Evolutionary conservation across 2,329 filamentous ascomycete genomes (phyloP), one percentile per base, ranked within the genome.

Genomic region (Neophaeococcomyces aloes): DNA sequence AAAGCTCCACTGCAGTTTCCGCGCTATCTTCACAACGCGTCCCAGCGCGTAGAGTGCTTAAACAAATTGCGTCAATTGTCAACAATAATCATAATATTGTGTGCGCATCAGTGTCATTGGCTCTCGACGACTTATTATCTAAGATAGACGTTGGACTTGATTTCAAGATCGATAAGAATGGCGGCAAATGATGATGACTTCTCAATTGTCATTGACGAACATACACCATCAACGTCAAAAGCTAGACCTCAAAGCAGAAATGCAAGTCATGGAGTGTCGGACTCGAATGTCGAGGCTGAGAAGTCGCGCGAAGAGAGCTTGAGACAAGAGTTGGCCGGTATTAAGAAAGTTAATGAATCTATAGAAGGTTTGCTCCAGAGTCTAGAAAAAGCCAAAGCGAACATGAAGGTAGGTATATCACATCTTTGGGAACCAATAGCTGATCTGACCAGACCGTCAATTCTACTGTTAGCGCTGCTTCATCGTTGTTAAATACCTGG

Each of bases 401-500:
- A 71, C 46, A 70, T 72, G 67, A 65, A 66, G 58, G 68, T 70
- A 60, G 40, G 59, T 52, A 27, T 19, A 27, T 19, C 32, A 27
- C 29, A 17, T 31, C 36, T 38, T 30, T 35, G n/a, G 43, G 41
- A 40, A 36, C 55, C 53, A 44, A 15, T 37, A 36, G 14, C 38
- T n/a, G 15, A 23, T 15, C 38, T 45, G 13, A 48, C 18, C 38
- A 85, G 83, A 93, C 83, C 18, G 88, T 96, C 29, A 83, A 83
- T 42, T 75, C 76, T 49, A 95, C 91, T 2, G 87, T 96, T 32
- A 75, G 76, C 53, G 89, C 88, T 44, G 87, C 91, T 3, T 93
- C 88, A 11, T 84, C 83, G 1, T 75, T 98, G 11, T 78, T 98
- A 25, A 87, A 93, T 56, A 94, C 88, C 13, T 98, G 89, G 89